Conservation (phyloP, 2,329 filamentous ascomycete genomes). For the Colletotrichum sp. region DNA sequence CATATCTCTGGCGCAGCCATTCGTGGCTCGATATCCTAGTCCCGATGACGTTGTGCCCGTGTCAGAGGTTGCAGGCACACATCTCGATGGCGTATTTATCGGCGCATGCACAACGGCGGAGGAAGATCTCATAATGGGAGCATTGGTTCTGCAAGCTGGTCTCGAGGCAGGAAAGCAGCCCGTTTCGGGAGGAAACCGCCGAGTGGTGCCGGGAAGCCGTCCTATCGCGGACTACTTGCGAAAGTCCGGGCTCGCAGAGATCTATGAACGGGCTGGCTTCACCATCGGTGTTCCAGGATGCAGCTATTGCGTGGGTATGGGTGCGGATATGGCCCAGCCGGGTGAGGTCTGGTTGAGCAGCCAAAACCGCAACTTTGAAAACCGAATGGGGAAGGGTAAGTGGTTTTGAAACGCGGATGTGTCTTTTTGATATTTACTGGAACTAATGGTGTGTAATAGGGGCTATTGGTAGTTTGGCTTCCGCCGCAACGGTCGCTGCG, state of each 20-base stretch:
- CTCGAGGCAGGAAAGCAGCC: conserved; percentile 35
- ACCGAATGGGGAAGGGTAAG: conserved; percentile 47
- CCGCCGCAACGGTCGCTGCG: conserved; percentile 51
- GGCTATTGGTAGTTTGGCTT: conserved; percentile 45
- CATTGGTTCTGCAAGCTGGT: conserved; percentile 43
- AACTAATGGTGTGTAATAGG: conserved; percentile 21
- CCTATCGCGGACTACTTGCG: conserved; percentile 42
- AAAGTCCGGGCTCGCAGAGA: conserved; percentile 35
- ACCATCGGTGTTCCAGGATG: conserved; percentile 46
- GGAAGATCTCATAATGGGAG: conserved; percentile 48
- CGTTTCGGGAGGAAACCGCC: conserved; percentile 35
- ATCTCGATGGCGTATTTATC: conserved; percentile 49
- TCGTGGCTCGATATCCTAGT: conserved; percentile 43
- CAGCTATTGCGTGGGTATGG: conserved; percentile 49
- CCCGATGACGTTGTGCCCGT: conserved; percentile 50
- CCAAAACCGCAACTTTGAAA: conserved; percentile 52
- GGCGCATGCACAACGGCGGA: conserved; percentile 52
- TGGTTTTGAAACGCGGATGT: conserved; percentile 18
- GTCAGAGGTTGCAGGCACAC: conserved; percentile 30
- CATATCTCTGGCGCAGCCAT: conserved; percentile 39
- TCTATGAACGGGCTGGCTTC: conserved; percentile 47
- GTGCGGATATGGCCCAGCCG: conserved; percentile 41
- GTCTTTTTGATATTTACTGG: not conserved
- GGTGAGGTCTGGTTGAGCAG: conserved; percentile 50
- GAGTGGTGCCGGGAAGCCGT: conserved; percentile 45